Evolutionary conservation across 2,329 filamentous ascomycete genomes (phyloP).

Genomic region (Purpureocillium lavendulum): DNA sequence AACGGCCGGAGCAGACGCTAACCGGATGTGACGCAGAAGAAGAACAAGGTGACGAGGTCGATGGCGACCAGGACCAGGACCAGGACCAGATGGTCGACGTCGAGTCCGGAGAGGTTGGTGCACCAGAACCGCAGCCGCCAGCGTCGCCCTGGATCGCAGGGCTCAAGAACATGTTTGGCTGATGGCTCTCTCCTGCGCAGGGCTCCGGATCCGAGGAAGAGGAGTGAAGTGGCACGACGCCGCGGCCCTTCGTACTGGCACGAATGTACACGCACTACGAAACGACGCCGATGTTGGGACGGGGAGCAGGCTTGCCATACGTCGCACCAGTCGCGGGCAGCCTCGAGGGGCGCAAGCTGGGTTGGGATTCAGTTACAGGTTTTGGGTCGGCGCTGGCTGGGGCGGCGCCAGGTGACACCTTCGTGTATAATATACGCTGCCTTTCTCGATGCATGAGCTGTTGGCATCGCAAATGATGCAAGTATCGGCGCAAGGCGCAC

Average conservation of each 20-base stretch:
- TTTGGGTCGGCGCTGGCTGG: too few species aligned
- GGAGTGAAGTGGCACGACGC: background rate
- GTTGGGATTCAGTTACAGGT: too few species aligned
- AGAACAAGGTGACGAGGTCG: background rate
- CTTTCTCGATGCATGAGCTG: too few species aligned
- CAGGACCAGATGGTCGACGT: background rate
- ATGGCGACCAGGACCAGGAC: background rate
- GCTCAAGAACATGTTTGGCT: slow-evolving; percentile 17
- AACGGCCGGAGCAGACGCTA: background rate
- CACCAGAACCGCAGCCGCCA: slow-evolving; percentile 3
- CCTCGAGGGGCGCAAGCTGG: too few species aligned
- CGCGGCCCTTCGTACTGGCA: too few species aligned
- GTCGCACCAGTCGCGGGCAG: too few species aligned
- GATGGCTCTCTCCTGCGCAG: slow-evolving; percentile 9
- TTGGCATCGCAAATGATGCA: too few species aligned
- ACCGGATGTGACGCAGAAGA: background rate
- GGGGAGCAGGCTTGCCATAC: too few species aligned
- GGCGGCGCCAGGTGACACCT: background rate
- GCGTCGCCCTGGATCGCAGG: slow-evolving; percentile 11
- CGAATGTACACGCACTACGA: too few species aligned
- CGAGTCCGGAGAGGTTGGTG: slow-evolving; percentile 17
- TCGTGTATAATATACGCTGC: background rate
- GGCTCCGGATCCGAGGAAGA: background rate
- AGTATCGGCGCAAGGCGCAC: too few species aligned
- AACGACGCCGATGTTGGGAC: too few species aligned